Conservation (phyloP, 108 stramenopile genomes). For the Cylindrotheca closterium region DNA sequence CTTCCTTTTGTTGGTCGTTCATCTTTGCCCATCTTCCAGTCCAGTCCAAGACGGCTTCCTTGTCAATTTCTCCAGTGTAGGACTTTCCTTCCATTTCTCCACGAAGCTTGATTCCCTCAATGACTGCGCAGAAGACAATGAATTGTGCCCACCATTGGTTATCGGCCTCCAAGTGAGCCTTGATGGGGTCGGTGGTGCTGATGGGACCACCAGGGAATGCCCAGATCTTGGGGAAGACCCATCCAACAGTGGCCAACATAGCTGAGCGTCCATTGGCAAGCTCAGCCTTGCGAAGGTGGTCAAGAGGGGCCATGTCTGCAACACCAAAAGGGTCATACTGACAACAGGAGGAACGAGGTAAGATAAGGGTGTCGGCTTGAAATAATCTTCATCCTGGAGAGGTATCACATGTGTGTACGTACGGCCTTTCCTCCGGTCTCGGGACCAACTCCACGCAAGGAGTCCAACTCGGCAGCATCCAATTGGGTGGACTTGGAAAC, state of each 20-base stretch:
- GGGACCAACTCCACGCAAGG: slow-evolving; percentile 45
- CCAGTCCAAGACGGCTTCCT: slow-evolving; percentile 86
- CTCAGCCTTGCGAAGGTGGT: slow-evolving; percentile 86
- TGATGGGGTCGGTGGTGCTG: slow-evolving; percentile 86
- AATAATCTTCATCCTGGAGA: slow-evolving; percentile 54
- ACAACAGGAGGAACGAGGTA: neutral
- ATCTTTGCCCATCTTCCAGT: slow-evolving; percentile 66
- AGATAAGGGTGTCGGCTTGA: slow-evolving; percentile 37
- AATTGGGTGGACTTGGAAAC: slow-evolving; percentile 24
- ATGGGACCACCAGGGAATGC: slow-evolving; percentile 74
- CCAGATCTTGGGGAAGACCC: slow-evolving; percentile 79
- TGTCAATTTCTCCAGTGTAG: slow-evolving; percentile 66
- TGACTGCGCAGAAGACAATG: slow-evolving; percentile 79
- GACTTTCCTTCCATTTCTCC: slow-evolving; percentile 78
- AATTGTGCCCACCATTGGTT: slow-evolving; percentile 95
- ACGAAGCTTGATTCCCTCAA: slow-evolving; percentile 86
- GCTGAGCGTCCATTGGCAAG: slow-evolving; percentile 89
- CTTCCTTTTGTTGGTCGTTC: slow-evolving; percentile 49
- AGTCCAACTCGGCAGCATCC: slow-evolving; percentile 52
- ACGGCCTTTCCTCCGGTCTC: slow-evolving; percentile 70
- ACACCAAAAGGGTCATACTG: slow-evolving; percentile 86
- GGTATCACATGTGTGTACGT: slow-evolving; percentile 21
- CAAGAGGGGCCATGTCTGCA: slow-evolving; percentile 76
- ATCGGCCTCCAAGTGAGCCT: slow-evolving; percentile 83
- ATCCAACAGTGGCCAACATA: slow-evolving; percentile 86